A percentile compares a stretch with the other conserved stretches of the same genome.
These are phyloP conservation scores for Corylus avellana DNA, from an alignment of 306 rosid species.

Conservation along the genomic window DNA sequence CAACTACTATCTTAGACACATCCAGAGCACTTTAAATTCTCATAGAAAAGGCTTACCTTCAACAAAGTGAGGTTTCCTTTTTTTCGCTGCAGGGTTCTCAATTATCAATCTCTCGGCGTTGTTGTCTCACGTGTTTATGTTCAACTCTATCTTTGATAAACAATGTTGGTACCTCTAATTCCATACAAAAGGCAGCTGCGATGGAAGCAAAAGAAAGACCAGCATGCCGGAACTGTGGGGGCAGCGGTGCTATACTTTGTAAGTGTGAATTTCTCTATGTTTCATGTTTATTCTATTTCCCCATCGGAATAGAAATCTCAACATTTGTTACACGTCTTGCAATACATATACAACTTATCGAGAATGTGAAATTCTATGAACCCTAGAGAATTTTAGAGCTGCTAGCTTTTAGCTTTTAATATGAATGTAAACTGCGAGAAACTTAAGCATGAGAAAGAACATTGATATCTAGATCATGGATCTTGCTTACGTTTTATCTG, in stretches of 20 bases:
- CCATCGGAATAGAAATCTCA: not conserved
- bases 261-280: constrained; percentile 23
- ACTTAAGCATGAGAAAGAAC: not conserved
- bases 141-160: constrained; percentile 49
- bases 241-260: constrained; percentile 89
- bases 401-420: not conserved
- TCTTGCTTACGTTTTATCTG: not conserved
- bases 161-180: constrained; percentile 32
- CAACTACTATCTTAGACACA: not conserved
- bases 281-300: not conserved
- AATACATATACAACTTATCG: not conserved
- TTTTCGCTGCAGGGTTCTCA: constrained; percentile 42
- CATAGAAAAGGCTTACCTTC: not conserved
- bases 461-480: not conserved
- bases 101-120: constrained; percentile 59
- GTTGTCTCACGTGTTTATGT: constrained; percentile 71
- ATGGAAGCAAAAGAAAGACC: constrained; percentile 60
- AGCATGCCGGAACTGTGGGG: constrained; percentile 81
- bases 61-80: not conserved
- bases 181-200: constrained; percentile 50
- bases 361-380: not conserved
- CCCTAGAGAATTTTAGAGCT: not conserved
- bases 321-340: not conserved
- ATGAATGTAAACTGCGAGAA: not conserved
- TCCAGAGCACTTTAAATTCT: not conserved